Percentiles rank a stretch among this genome's conserved stretches.
phyloP scores from a whole-genome alignment of 257 asterid species.

The Solanum gandarillasii region DNA sequence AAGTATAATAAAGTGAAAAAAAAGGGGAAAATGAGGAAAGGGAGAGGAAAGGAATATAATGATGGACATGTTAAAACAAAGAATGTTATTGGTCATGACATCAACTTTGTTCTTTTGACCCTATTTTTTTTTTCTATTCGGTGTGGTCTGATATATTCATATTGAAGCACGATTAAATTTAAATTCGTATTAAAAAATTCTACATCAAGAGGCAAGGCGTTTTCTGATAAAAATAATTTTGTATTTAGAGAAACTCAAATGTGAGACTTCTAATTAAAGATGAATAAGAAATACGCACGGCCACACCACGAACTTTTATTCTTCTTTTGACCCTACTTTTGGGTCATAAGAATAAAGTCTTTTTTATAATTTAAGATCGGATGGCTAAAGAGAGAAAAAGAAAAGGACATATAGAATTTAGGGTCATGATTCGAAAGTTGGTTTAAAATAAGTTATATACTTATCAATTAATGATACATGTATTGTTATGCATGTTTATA shows the following conservation, averaged over 20 bases:
- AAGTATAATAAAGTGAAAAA: neutral
- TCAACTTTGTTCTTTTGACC: neutral
- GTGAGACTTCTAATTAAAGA: too few species aligned
- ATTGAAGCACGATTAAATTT: too few species aligned
- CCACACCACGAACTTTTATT: too few species aligned
- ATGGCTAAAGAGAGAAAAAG: neutral
- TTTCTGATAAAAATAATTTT: rapidly evolving
- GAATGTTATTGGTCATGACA: neutral
- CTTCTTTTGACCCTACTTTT: neutral
- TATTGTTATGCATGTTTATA: neutral
- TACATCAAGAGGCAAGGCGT: rapidly evolving
- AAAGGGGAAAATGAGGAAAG: neutral
- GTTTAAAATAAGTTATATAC: neutral
- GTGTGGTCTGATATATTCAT: too few species aligned
- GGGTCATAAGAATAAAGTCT: neutral
- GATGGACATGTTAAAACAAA: neutral
- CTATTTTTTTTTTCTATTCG: neutral
- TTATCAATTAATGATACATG: neutral
- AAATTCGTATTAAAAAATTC: too few species aligned
- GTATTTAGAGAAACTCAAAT: too few species aligned
- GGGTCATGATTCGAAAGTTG: neutral
- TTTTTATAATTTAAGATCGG: neutral
- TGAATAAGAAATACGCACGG: too few species aligned
- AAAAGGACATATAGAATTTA: neutral
- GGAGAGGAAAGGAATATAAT: neutral